Conservation (phyloP, 2,329 filamentous ascomycete species). For the Didymella sp. region DNA sequence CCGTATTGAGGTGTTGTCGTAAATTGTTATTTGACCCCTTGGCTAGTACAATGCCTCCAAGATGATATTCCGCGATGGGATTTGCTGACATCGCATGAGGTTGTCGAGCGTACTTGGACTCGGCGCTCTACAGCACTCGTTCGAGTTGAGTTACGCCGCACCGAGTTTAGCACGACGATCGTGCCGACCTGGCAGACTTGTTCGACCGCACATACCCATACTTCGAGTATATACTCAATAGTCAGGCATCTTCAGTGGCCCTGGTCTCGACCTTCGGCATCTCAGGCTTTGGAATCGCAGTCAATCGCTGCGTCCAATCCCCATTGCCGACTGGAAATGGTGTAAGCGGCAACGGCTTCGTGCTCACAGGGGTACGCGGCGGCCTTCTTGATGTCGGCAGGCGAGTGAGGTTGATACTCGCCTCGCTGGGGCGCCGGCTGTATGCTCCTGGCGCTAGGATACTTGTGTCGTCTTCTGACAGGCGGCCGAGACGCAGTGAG, state of each 20-base stretch:
- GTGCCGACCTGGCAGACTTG: constrained; percentile 5
- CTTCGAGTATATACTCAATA: constrained; percentile 17
- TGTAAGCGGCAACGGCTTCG: constrained; percentile 44
- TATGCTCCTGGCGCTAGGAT: constrained; percentile 12
- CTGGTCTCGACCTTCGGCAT: not conserved
- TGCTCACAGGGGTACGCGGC: constrained; percentile 19
- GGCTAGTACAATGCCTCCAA: no score
- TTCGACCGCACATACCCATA: constrained; percentile 8
- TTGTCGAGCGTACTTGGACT: no score
- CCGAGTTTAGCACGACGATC: constrained; percentile 1
- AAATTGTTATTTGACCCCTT: no score
- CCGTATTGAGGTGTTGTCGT: no score
- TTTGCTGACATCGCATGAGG: no score
- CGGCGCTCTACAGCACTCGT: no score
- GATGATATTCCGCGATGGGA: no score
- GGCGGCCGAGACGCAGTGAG: constrained; percentile 12
- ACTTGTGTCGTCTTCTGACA: constrained; percentile 14
- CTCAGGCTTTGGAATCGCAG: constrained; percentile 6
- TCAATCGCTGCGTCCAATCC: constrained; percentile 5
- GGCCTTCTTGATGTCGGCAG: constrained; percentile 2
- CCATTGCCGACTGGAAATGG: constrained; percentile 35
- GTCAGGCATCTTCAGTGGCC: constrained; percentile 6
- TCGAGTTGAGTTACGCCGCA: no score
- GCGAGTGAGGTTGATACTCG: constrained; percentile 3
- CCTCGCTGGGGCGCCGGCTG: constrained; percentile 21